A percentile compares a stretch with the other conserved stretches of the same genome.
phyloP scores from a whole-genome alignment of 1,284 basidiomycete genomes.

The Tetrapyrgos nigripes region DNA sequence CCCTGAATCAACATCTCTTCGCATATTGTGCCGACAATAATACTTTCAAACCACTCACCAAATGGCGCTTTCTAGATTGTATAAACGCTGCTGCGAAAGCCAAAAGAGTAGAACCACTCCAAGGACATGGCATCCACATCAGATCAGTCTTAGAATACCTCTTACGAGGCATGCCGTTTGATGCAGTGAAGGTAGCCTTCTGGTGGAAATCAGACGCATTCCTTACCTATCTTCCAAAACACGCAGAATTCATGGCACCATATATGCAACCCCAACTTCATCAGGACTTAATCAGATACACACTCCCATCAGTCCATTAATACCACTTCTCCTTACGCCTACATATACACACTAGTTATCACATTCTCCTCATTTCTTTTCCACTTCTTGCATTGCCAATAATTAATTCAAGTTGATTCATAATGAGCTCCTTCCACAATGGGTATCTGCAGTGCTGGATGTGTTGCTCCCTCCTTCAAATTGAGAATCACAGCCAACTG shows the following conservation, averaged over 20 bases:
- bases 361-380: too few relatives aligned
- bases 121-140: too few relatives aligned
- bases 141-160: too few relatives aligned
- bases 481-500: slow-evolving; percentile 5
- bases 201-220: slow-evolving; percentile 26
- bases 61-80: slow-evolving; percentile 28
- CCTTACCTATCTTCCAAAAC: slow-evolving; percentile 19
- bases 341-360: too few relatives aligned
- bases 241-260: slow-evolving; percentile 25
- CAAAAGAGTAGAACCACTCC: too few relatives aligned
- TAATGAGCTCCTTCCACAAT: slow-evolving; percentile 2
- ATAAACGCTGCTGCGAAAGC: slow-evolving; percentile 24
- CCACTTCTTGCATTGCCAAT: background rate
- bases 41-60: slow-evolving; percentile 31
- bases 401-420: background rate
- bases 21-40: slow-evolving; percentile 20
- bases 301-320: background rate
- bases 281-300: too few relatives aligned
- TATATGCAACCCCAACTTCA: too few relatives aligned
- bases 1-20: slow-evolving; percentile 27
- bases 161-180: slow-evolving; percentile 20
- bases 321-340: background rate
- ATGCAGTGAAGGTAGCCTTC: slow-evolving; percentile 21
- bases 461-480: slow-evolving; percentile 1
- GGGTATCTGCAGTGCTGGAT: slow-evolving; percentile 12